phyloP scores from a whole-genome alignment of 257 asterid genomes.

The Thymus mandschuricus region DNA sequence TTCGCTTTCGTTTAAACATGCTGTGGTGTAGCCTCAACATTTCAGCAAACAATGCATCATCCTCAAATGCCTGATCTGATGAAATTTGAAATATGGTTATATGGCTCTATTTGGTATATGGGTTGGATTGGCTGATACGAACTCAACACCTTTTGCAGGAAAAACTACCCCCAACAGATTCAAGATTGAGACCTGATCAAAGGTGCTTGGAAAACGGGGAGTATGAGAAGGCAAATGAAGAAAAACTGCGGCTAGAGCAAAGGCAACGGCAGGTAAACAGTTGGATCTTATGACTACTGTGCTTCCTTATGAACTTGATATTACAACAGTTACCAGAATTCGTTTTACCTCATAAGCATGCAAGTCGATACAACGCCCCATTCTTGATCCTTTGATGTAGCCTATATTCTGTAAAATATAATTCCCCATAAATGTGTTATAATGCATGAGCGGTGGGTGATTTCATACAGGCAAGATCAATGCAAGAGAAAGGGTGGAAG shows the following conservation, averaged over 20 bases:
- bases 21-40: background rate
- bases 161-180: conserved; percentile 93
- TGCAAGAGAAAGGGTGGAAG: conserved; percentile 97
- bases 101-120: background rate
- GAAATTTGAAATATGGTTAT: background rate
- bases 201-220: conserved; percentile 93
- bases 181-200: conserved; percentile 96
- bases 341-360: background rate
- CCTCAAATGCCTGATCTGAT: background rate
- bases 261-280: conserved; percentile 84
- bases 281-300: conserved; percentile 10
- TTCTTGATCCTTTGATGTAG: background rate
- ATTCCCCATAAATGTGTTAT: background rate
- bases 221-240: conserved; percentile 80
- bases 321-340: background rate
- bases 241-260: conserved; percentile 85
- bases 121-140: background rate
- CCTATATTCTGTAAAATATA: background rate
- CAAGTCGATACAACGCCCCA: background rate
- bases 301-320: background rate
- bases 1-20: background rate
- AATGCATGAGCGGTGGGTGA: background rate
- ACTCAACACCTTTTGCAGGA: conserved; percentile 52
- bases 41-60: background rate
- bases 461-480: conserved; percentile 71